phyloP scores from a whole-genome alignment of 495 filamentous ascomycete genomes.

The Rhypophila decipiens region DNA sequence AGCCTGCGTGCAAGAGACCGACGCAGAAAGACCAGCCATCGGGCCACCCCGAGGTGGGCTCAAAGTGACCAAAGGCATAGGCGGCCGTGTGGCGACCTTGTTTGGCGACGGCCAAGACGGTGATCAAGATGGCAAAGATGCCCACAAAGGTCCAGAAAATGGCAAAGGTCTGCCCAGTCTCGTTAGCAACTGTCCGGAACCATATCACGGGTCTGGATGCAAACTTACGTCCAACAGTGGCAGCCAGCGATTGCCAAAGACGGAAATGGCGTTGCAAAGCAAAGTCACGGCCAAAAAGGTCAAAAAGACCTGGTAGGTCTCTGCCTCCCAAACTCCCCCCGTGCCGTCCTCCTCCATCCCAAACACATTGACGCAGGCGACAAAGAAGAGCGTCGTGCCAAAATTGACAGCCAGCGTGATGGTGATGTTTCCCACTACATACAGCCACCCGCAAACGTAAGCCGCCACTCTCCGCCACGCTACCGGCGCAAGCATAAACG shows the following conservation, averaged over 20 bases:
- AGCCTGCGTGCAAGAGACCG: conserved; percentile 42
- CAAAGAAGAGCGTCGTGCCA: conserved; percentile 50
- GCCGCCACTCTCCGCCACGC: conserved; percentile 41
- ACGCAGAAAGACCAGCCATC: conserved; percentile 45
- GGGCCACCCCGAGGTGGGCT: conserved; percentile 41
- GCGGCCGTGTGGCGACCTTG: conserved; percentile 33
- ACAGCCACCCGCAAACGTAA: conserved; percentile 64
- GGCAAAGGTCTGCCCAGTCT: conserved; percentile 45
- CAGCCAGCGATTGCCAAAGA: conserved; percentile 50
- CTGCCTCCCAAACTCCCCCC: conserved; percentile 32
- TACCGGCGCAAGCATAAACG: conserved; percentile 46
- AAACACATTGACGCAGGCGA: conserved; percentile 50
- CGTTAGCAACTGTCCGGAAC: too few relatives aligned
- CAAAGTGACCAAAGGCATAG: conserved; percentile 40
- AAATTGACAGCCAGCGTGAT: conserved; percentile 66
- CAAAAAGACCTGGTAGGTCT: conserved; percentile 52
- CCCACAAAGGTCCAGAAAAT: conserved; percentile 47
- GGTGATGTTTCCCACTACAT: conserved; percentile 63
- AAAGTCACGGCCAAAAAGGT: conserved; percentile 54
- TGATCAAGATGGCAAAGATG: conserved; percentile 37
- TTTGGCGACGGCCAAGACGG: conserved; percentile 39
- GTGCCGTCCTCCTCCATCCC: conserved; percentile 32
- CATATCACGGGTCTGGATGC: too few relatives aligned
- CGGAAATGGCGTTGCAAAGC: conserved; percentile 48
- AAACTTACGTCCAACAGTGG: conserved; percentile 48